Evolutionary conservation across 2,329 filamentous ascomycete genomes (phyloP), one percentile per base, ranked within the genome.

Genomic region (Trichoderma gracile): DNA sequence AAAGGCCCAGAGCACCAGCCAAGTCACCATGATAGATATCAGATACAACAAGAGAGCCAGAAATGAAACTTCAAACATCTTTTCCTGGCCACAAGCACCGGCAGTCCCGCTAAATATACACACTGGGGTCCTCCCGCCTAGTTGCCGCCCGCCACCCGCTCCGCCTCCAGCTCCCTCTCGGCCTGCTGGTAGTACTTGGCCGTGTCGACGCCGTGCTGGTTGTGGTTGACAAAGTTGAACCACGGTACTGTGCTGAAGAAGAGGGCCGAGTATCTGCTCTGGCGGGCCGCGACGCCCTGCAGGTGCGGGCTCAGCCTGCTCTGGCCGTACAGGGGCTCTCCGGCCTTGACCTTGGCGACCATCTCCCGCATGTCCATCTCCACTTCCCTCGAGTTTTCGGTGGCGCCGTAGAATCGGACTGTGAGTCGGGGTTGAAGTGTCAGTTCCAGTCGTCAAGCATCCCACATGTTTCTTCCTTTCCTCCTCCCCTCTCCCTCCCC

Each of bases 201-300:
- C 38, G 95, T 99, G 77, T 99, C 95, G 65, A 99, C 91, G 71
- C 95, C 95, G 77, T 99, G 95, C 85, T 96, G 82, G 75, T 86
- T 89, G 80, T 99, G 95, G 80, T 99, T 98, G 74, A 97, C 94
- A 80, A 99, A 90, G 83, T 99, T 99, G 81, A 97, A 94, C 95
- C 93, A 98, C 45, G 94, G 93, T 64, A 99, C 81, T 62, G 94
- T 86, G 74, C 93, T 90, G 69, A 91, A 81, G 78, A 94, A 95
- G 38, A 95, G 82, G 46, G 90, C 90, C 43, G 91, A 89, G 82
- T 97, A 98, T 75, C 95, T 86, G 73, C 93, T 97, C 82, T 99
- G 96, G 71, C 95, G 85, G 66, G 92, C 88, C 59, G 95, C 93
- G 45, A 97, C 90, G 66, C 94, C 95, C 80, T 99, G 95, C 83